Base-by-base conservation (phyloP, 371 early-diverging fungal species). In the Syncephalastrum monosporum region DNA sequence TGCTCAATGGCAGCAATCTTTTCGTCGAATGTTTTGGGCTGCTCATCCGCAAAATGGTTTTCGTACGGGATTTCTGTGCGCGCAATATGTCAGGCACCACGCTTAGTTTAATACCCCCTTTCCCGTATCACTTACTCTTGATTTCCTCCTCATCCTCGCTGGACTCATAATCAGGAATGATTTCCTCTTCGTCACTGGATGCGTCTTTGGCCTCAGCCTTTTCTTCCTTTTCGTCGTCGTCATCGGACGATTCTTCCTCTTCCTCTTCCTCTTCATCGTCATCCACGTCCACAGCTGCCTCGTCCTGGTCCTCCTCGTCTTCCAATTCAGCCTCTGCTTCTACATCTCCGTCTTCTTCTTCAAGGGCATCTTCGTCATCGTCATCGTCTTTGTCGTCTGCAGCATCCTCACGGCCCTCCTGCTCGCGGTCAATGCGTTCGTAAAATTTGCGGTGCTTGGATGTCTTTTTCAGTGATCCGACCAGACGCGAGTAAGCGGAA, bases 41-140 rank as follows among this genome's bases (percentile, higher is more conserved):
- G 74, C n/a, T 73, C 64, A 50, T 85, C 83, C 3, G 70, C 74
- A 55, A 79, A 79, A 55, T 82, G 81, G 0, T 51, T 56, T 60
- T 64, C 43, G 42, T 58, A 57, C 13, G 45, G 53, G 46, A 69
- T 56, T 1, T 49, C 64, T 55, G 47, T 54, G 43, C 23, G 49
- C 60, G 57, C 60, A 59, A 33, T 21, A 72, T 29, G 65, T 55
- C 53, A 61, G 62, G 17, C 16, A 17, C 51, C 8, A n/a, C 42
- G 21, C n/a, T 21, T 43, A 33, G 16, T 0, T 33, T 33, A 3
- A 44, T 49, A 24, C 29, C 15, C 25, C 5, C 24, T 10, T 49
- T 63, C 38, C 71, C 69, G 7, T 27, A 38, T 44, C 23, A 46
- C 33, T 57, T 69, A 33, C 62, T 58, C 14, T 43, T 52, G 7